Evolutionary conservation across 495 filamentous ascomycete genomes (phyloP).

Genomic region (Lophium mytilinum): DNA sequence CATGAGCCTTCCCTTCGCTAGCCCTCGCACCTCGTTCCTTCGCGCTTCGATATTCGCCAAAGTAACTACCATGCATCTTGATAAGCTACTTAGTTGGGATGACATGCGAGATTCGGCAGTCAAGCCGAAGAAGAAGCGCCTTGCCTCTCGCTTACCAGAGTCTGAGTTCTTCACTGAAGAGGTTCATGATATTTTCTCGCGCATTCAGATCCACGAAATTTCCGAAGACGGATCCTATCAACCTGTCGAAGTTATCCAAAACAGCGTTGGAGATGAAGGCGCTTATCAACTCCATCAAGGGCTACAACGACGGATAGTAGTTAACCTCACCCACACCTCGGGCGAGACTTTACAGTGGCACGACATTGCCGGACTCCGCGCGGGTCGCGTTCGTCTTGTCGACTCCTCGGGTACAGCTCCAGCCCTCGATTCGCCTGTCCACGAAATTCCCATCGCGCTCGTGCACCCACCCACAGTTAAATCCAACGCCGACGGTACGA

Average conservation of each 20-base stretch:
- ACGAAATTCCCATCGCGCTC: slow-evolving; percentile 70
- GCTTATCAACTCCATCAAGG: slow-evolving; percentile 94
- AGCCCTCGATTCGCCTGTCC: slow-evolving; percentile 59
- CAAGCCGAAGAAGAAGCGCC: slow-evolving; percentile 48
- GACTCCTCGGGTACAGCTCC: slow-evolving; percentile 79
- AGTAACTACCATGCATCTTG: slow-evolving; percentile 87
- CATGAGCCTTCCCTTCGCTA: slow-evolving; percentile 91
- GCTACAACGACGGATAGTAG: slow-evolving; percentile 77
- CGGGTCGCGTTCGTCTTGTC: slow-evolving; percentile 71
- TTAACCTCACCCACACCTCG: slow-evolving; percentile 82
- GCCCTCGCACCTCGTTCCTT: slow-evolving; percentile 63
- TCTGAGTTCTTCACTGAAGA: slow-evolving; percentile 88
- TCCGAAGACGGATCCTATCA: slow-evolving; percentile 84
- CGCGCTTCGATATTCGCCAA: slow-evolving; percentile 91
- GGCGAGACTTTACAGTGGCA: slow-evolving; percentile 82
- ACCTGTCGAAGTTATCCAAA: slow-evolving; percentile 87
- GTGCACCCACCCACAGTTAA: slow-evolving; percentile 65
- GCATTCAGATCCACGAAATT: slow-evolving; percentile 81
- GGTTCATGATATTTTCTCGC: slow-evolving; percentile 83
- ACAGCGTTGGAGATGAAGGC: slow-evolving; percentile 68
- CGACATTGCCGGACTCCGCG: slow-evolving; percentile 62
- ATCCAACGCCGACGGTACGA: slow-evolving; percentile 82
- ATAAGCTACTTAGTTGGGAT: slow-evolving; percentile 97
- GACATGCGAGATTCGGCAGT: slow-evolving; percentile 80
- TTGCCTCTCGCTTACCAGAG: slow-evolving; percentile 68